These are phyloP conservation scores for Solanum bukasovii DNA, from an alignment of 257 asterid genomes.

Conservation along the genomic window DNA sequence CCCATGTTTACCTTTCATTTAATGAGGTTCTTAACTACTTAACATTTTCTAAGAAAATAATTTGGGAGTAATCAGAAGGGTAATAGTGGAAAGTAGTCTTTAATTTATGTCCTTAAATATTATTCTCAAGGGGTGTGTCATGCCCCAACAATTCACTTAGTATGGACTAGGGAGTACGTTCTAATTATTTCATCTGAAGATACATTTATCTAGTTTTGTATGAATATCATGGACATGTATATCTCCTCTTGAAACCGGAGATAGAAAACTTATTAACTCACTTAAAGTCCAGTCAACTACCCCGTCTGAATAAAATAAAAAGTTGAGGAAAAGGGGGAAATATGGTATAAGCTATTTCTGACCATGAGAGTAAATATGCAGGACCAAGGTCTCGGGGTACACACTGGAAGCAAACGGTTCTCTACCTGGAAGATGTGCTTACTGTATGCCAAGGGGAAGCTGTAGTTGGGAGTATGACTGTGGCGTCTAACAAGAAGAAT, in stretches of 20 bases:
- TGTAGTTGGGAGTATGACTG: constrained; percentile 52
- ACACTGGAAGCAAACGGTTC: constrained; percentile 94
- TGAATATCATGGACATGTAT: not conserved
- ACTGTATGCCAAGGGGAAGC: constrained; percentile 82
- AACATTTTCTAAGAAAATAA: not conserved
- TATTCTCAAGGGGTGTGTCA: not conserved
- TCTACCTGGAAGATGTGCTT: constrained; percentile 84
- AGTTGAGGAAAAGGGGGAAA: not conserved
- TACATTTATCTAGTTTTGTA: not conserved
- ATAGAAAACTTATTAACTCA: not conserved
- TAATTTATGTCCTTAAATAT: not conserved
- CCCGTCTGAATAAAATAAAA: not conserved
- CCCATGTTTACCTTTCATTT: not conserved
- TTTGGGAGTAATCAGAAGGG: not conserved
- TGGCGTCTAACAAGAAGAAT: constrained; percentile 79
- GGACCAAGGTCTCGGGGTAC: constrained; percentile 86
- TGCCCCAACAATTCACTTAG: not conserved
- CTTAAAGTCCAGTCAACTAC: not conserved
- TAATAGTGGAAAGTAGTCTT: not conserved
- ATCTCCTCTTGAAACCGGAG: not conserved
- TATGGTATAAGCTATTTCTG: not conserved
- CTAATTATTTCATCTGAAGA: not conserved
- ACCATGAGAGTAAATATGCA: constrained; percentile 7
- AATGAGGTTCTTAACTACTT: not conserved
- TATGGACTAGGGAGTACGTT: not conserved